Percentiles rank a stretch among this genome's conserved stretches.
Conservation (phyloP, 2,329 filamentous ascomycete species). For the Ophiocordyceps robertsii region DNA sequence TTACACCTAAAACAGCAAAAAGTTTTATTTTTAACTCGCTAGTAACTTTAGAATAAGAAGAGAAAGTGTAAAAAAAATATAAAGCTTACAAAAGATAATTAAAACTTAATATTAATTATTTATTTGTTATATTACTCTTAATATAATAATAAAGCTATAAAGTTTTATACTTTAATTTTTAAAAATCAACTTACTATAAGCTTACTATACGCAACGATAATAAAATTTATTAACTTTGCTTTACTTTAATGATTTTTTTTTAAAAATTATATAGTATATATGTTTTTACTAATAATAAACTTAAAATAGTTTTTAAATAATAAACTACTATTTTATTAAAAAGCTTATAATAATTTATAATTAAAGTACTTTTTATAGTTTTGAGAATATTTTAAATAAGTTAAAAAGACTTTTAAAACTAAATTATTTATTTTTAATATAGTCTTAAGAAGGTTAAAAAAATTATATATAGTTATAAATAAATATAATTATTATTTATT, state of each 20-base stretch:
- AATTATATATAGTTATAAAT: no score
- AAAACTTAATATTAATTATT: no score
- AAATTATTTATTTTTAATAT: background rate
- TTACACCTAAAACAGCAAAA: background rate
- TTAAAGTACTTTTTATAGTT: background rate
- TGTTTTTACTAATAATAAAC: background rate
- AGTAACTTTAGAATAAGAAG: no score
- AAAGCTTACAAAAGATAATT: no score
- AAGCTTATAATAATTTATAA: background rate
- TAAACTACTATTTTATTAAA: background rate
- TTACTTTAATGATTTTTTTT: background rate
- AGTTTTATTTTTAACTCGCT: background rate
- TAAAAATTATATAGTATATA: background rate
- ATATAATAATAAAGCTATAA: background rate
- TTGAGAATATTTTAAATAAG: background rate
- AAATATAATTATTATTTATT: background rate
- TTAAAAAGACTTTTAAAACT: background rate
- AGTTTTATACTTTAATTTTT: background rate
- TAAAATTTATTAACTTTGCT: background rate
- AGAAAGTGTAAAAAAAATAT: no score
- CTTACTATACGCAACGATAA: background rate
- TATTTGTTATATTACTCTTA: no score
- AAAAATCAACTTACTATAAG: background rate
- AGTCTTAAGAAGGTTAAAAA: background rate
- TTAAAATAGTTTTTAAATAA: no score